A percentile compares a stretch with the other conserved stretches of the same genome.
Evolutionary conservation across 306 rosid genomes (phyloP).

Genomic region (Prunus dulcis): DNA sequence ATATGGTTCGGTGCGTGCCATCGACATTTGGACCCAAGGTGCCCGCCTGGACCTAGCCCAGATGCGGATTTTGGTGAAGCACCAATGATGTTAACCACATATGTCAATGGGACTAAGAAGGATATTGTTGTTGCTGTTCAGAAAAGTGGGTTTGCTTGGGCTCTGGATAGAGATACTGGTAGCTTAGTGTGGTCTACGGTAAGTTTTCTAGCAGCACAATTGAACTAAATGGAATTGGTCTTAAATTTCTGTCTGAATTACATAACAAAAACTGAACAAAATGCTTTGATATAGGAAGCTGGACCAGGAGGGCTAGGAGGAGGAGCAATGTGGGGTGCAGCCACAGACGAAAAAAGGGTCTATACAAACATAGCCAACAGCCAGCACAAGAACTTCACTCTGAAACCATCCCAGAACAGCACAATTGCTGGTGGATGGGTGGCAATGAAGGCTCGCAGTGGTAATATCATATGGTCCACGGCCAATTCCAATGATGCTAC

Average conservation of each 20-base stretch:
- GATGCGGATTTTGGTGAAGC: constrained; percentile 67
- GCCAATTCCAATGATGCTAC: constrained; percentile 30
- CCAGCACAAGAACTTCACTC: constrained; percentile 39
- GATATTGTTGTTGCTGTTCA: constrained; percentile 61
- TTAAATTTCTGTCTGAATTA: background rate
- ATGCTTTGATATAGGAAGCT: constrained; percentile 37
- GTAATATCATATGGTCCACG: constrained; percentile 50
- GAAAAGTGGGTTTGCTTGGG: constrained; percentile 70
- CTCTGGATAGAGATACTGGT: constrained; percentile 54
- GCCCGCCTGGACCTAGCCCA: constrained; percentile 50
- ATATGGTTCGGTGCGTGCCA: constrained; percentile 54
- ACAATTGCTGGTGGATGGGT: constrained; percentile 62
- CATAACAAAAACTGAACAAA: background rate
- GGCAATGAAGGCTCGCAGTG: constrained; percentile 43
- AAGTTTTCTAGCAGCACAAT: background rate
- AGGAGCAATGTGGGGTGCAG: constrained; percentile 64
- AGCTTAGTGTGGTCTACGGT: constrained; percentile 41
- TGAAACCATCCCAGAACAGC: constrained; percentile 35
- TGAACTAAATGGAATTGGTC: too few relatives aligned
- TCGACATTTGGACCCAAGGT: constrained; percentile 35
- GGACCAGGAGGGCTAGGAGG: constrained; percentile 52
- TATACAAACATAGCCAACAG: constrained; percentile 56
- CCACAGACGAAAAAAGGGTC: constrained; percentile 50
- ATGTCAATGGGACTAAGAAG: constrained; percentile 22
- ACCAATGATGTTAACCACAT: constrained; percentile 47